Conservation (phyloP, 1,284 basidiomycete species). For the Trichosporon inkin region DNA sequence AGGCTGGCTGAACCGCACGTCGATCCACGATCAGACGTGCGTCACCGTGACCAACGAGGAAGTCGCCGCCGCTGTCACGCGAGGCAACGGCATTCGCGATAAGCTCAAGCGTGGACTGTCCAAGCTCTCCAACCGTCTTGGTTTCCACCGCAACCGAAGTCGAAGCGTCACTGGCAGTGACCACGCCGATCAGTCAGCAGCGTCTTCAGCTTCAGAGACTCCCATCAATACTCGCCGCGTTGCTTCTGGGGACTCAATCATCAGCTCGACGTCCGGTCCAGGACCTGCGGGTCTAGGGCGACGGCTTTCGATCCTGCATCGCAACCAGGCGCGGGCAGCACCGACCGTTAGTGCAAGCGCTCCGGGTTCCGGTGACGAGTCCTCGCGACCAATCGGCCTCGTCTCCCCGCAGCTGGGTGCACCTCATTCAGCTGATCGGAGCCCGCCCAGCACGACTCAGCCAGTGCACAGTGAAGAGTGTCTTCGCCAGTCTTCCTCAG, state of each 20-base stretch:
- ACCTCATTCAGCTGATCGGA: conserved; percentile 1
- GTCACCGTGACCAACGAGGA: conserved; percentile 75
- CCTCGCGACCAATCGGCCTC: conserved; percentile 16
- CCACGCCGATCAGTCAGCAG: conserved; percentile 15
- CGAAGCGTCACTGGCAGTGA: conserved; percentile 37
- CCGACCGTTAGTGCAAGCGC: background rate
- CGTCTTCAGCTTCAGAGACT: conserved; percentile 5
- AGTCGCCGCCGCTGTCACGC: conserved; percentile 65
- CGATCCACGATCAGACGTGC: conserved; percentile 58
- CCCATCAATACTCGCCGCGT: conserved; percentile 10
- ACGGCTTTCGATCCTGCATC: conserved; percentile 12
- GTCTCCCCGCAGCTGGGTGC: background rate
- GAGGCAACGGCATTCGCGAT: conserved; percentile 38
- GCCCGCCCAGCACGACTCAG: background rate
- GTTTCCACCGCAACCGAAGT: conserved; percentile 30
- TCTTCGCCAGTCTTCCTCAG: conserved; percentile 11
- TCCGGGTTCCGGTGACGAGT: conserved; percentile 13
- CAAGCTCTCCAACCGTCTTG: conserved; percentile 34
- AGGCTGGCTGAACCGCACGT: conserved; percentile 75
- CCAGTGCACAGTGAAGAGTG: conserved; percentile 12
- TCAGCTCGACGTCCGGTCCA: background rate
- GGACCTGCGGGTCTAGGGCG: conserved; percentile 12
- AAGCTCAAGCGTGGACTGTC: conserved; percentile 42
- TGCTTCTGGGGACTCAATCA: conserved; percentile 19
- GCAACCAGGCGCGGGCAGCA: background rate